Conservation (phyloP, 2,329 filamentous ascomycete species). For the Thelonectria rubi region DNA sequence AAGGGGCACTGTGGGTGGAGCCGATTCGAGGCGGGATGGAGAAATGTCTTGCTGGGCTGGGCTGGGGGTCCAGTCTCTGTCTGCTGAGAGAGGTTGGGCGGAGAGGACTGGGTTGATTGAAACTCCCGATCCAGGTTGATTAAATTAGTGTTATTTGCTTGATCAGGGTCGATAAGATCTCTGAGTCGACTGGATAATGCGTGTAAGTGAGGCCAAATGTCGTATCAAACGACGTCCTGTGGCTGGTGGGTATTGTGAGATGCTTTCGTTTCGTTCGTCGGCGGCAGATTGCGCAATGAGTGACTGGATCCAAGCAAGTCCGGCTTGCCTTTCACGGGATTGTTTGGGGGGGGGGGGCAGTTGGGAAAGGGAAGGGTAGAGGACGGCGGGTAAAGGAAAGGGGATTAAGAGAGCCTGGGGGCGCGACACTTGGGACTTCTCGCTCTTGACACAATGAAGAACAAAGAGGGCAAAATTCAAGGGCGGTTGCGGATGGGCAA, state of each 20-base stretch:
- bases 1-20: conserved; percentile 38
- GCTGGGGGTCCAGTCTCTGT: conserved; percentile 36
- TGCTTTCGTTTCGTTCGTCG: conserved; percentile 30
- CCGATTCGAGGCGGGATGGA: conserved; percentile 44
- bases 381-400: conserved; percentile 47
- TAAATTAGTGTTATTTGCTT: conserved; percentile 45
- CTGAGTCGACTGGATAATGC: conserved; percentile 38
- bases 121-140: conserved; percentile 40
- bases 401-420: conserved; percentile 52
- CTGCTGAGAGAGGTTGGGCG: conserved; percentile 38
- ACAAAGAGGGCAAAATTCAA: conserved; percentile 53
- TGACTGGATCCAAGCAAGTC: conserved; percentile 66
- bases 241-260: conserved; percentile 22
- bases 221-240: conserved; percentile 43
- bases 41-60: conserved; percentile 35
- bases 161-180: conserved; percentile 39
- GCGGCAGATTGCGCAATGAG: conserved; percentile 50
- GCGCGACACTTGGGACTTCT: conserved; percentile 61
- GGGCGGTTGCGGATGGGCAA: conserved; percentile 55
- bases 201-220: conserved; percentile 40
- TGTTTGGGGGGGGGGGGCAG: conserved; percentile 31
- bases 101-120: conserved; percentile 35
- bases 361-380: conserved; percentile 44
- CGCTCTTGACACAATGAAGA: conserved; percentile 50
- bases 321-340: conserved; percentile 64